Evolutionary conservation across 2,329 filamentous ascomycete genomes (phyloP).

Genomic region (Stachybotrys chlorohalonatus): DNA sequence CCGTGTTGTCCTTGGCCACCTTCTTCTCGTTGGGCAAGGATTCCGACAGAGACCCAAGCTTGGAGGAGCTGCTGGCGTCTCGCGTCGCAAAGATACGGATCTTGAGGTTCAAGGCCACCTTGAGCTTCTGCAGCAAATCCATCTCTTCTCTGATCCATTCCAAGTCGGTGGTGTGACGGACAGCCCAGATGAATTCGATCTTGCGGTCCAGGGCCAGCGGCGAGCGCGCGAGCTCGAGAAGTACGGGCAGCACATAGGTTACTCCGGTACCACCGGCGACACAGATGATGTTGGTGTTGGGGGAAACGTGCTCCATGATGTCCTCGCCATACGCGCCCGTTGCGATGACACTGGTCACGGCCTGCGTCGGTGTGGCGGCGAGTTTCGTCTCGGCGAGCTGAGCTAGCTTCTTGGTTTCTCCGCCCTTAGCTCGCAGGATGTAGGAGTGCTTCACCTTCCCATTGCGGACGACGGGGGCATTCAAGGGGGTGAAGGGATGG

Average conservation of each 20-base stretch:
- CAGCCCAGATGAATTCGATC: constrained; percentile 57
- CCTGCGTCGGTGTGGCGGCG: constrained; percentile 9
- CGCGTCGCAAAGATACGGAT: constrained; percentile 53
- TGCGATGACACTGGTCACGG: constrained; percentile 47
- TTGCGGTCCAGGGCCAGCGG: constrained; percentile 37
- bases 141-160: constrained; percentile 52
- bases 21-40: constrained; percentile 13
- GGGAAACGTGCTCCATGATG: constrained; percentile 30
- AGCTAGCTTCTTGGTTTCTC: constrained; percentile 50
- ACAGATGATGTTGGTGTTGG: constrained; percentile 29
- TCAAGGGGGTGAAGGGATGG: constrained; percentile 61
- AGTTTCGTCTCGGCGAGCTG: constrained; percentile 30
- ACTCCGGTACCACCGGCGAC: constrained; percentile 31
- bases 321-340: constrained; percentile 54
- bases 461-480: constrained; percentile 33
- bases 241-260: constrained; percentile 27
- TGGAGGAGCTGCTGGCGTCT: constrained; percentile 21
- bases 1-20: constrained; percentile 2
- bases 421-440: constrained; percentile 46
- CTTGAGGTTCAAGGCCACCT: constrained; percentile 31
- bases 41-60: background rate
- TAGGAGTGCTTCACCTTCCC: constrained; percentile 42
- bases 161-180: constrained; percentile 44
- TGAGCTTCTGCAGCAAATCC: constrained; percentile 29
- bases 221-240: constrained; percentile 20